phyloP scores from a whole-genome alignment of 306 rosid species.

The Medicago arabica region DNA sequence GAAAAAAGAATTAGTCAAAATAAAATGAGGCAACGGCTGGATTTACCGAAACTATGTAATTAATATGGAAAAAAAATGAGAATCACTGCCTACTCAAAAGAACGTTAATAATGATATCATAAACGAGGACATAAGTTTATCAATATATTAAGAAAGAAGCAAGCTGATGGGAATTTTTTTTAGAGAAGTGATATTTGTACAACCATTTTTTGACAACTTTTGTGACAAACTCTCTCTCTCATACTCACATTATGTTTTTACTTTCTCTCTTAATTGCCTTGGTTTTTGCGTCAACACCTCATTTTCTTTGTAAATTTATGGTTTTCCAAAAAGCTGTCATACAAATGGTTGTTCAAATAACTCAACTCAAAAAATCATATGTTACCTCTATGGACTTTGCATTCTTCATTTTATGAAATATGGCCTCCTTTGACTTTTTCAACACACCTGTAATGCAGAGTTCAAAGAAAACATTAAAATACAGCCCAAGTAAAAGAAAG shows the following conservation, averaged over 20 bases:
- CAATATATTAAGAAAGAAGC: slow-evolving; percentile 23
- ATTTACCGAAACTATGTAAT: slow-evolving; percentile 24
- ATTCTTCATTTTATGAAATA: slow-evolving; percentile 60
- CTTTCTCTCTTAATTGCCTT: too few species aligned
- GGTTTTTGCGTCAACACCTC: too few species aligned
- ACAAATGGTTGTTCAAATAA: too few species aligned
- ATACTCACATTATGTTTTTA: too few species aligned
- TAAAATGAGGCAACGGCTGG: background rate
- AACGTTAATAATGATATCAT: slow-evolving; percentile 14
- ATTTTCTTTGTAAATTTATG: too few species aligned
- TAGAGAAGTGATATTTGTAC: too few species aligned
- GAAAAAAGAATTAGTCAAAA: too few species aligned
- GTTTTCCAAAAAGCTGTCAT: too few species aligned
- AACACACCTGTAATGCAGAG: slow-evolving; percentile 64
- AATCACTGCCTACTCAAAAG: slow-evolving; percentile 12
- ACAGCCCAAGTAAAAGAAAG: slow-evolving; percentile 33
- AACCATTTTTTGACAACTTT: too few species aligned
- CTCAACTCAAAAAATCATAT: background rate
- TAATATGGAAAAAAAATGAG: slow-evolving; percentile 31
- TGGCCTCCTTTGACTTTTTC: slow-evolving; percentile 66
- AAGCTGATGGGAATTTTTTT: background rate
- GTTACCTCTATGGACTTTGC: slow-evolving; percentile 58
- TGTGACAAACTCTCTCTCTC: too few species aligned
- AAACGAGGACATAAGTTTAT: slow-evolving; percentile 8
- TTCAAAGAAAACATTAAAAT: slow-evolving; percentile 31